Base-by-base conservation (phyloP, 805 yeast genomes). In the Lipomyces chichibuensis region DNA sequence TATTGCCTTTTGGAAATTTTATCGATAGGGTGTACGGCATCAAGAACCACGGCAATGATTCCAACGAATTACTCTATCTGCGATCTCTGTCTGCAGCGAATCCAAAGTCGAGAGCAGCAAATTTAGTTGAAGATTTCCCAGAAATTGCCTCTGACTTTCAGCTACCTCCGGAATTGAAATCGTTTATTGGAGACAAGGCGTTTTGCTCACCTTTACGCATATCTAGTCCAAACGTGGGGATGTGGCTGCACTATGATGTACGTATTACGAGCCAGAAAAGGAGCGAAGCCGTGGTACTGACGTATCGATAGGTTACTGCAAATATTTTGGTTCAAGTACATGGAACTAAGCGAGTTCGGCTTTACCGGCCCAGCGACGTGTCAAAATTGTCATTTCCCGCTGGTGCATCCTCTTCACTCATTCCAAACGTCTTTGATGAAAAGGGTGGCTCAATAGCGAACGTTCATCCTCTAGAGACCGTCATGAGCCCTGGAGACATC, bases 231-330 rank as follows among this genome's bases (percentile, higher is more conserved):
- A 69, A 71, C 20, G 76, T 78, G 1, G 69, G 76, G 4, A 74
- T 77, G 67, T 78, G 80, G 80, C 75, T 79, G 7, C 81, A 76
- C 54, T 79, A 78, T 68, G 80, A 80, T 61, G 79, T 64, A 60
- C 4, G 33, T 13, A 13, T 2, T 20, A 5, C 60, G 25, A 29
- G 4, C 17, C 5, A 1, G 39, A 29, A 14, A 27, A n/a, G n/a
- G 11, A 33, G 8, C 9, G 33, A 23, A 14, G n/a, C 46, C 17
- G 8, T 13, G 23, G 17, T n/a, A 46, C 52, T 23, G 13, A 35
- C 11, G 27, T 2, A 13, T 52, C 5, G 6, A 14, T 52, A 65
- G 69, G 69, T 76, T n/a, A 77, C 76, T 9, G 76, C 82, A 20
- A 77, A 77, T 57, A 71, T 79, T 14, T 70, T 79, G 2, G 76